Base-by-base conservation (phyloP, 371 early-diverging fungal species). In the Mortierella sp. region DNA sequence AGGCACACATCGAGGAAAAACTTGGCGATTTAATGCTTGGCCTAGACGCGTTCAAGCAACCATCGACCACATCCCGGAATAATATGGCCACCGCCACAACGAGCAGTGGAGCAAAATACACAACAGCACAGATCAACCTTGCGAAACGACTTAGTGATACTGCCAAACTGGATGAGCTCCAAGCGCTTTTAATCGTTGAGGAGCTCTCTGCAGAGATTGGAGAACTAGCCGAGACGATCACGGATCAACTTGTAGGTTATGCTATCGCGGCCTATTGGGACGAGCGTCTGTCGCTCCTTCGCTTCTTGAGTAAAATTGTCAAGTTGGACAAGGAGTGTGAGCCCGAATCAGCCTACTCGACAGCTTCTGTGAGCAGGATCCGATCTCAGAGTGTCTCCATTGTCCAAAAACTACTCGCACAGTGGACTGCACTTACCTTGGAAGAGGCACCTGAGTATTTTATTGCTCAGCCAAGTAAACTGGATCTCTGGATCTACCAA, bases 401-500 rank as follows among this genome's bases (percentile, higher is more conserved):
- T 19, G 68, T 72, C 30, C 45, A 46, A 21, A 76, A 65, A 16
- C 37, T 76, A 18, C 62, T 76, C n/a, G 19, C 21, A 3, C 77
- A 76, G 29, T 76, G 53, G 50, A 64, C 45, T 29, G 29, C 57
- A 15, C 67, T 57, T 23, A 60, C 66, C 26, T 23, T 58, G 21
- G 73, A 72, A 50, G 62, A 52, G 12, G 80, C 73, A 23, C 70
- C 80, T 19, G 80, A 72, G 9, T 72, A 66, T 44, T 79, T 79
- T 23, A 25, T 63, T 11, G 43, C 61, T 9, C 62, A 69, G 25
- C 4, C 73, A 19, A 67, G 66, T 16, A 64, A 66, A 19, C 23
- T 73, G 64, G 80, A 72, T 6, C 67, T 70, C 11, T 79, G 80
- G 80, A 79, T 79, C 62, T 70, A 62, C n/a, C 80, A 79, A 46